Evolutionary conservation across 1,139 yeast genomes (phyloP).

Genomic region (Saccharomyces uvarum): DNA sequence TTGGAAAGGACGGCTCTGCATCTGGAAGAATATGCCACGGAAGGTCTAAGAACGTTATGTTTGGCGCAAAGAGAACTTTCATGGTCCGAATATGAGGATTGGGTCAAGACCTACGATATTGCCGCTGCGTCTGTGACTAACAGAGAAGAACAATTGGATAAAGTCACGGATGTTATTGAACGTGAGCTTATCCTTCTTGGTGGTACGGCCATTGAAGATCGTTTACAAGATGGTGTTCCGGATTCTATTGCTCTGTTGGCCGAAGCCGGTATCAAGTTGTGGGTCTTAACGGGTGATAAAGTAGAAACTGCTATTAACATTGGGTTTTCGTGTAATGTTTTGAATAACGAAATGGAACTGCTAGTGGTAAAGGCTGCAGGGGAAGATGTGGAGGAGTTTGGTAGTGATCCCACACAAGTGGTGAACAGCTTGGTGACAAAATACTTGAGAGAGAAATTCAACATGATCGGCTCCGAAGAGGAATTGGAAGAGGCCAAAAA

Average conservation of each 20-base stretch:
- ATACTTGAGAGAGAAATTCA: slow-evolving; percentile 55
- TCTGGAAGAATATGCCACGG: slow-evolving; percentile 86
- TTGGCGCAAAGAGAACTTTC: slow-evolving; percentile 74
- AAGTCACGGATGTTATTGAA: slow-evolving; percentile 74
- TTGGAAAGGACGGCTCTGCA: slow-evolving; percentile 71
- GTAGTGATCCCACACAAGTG: slow-evolving; percentile 30
- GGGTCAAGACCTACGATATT: slow-evolving; percentile 62
- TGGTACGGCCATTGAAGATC: slow-evolving; percentile 96
- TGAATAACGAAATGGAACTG: slow-evolving; percentile 81
- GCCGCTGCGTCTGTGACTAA: slow-evolving; percentile 75
- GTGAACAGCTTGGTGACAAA: slow-evolving; percentile 54
- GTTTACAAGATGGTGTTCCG: slow-evolving; percentile 96
- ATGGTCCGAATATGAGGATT: slow-evolving; percentile 50
- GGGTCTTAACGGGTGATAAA: slow-evolving; percentile 97
- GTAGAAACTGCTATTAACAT: slow-evolving; percentile 97
- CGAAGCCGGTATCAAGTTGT: slow-evolving; percentile 90
- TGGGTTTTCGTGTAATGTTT: slow-evolving; percentile 89
- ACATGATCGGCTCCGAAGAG: slow-evolving; percentile 52
- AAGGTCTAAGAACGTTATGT: slow-evolving; percentile 91
- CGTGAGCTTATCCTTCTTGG: slow-evolving; percentile 69
- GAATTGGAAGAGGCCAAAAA: slow-evolving; percentile 54
- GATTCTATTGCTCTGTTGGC: slow-evolving; percentile 79
- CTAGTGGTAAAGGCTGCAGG: slow-evolving; percentile 54
- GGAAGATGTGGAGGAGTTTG: slow-evolving; percentile 37
- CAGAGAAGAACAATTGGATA: slow-evolving; percentile 72